phyloP scores from a whole-genome alignment of 176 grass and related monocot species.

The Aegilops bicornis region DNA sequence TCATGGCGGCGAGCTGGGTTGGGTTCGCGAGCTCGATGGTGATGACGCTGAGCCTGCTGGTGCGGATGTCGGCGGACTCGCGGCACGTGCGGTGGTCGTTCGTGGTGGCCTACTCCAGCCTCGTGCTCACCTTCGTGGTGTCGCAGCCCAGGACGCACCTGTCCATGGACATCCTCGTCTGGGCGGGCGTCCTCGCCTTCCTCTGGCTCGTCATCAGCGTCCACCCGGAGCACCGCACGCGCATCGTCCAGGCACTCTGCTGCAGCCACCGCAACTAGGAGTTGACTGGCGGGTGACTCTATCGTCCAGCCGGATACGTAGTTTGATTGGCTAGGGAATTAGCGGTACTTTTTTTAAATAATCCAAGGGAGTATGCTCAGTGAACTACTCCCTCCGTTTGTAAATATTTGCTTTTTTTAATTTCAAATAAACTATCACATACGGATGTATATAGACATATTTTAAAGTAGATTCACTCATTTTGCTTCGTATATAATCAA shows the following conservation, averaged over 20 bases:
- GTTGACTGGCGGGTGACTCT: neutral
- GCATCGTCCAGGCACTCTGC: constrained; percentile 16
- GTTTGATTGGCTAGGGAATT: neutral
- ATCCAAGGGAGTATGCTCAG: neutral
- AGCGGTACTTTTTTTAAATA: neutral
- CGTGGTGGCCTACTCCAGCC: constrained; percentile 48
- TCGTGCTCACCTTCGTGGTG: constrained; percentile 54
- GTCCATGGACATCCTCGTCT: constrained; percentile 36
- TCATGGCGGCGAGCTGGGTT: constrained; percentile 49
- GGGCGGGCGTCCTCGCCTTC: constrained; percentile 38
- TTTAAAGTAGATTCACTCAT: too few species aligned
- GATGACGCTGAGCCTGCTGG: constrained; percentile 56
- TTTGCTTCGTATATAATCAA: too few species aligned
- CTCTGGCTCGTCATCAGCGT: constrained; percentile 36
- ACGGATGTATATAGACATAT: too few species aligned
- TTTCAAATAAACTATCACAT: too few species aligned
- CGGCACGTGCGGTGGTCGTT: constrained; percentile 50
- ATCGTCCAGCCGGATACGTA: neutral
- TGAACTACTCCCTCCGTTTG: too few species aligned
- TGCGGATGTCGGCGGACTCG: constrained; percentile 33
- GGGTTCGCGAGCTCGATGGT: constrained; percentile 53
- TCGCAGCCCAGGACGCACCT: constrained; percentile 48
- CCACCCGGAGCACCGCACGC: constrained; percentile 8
- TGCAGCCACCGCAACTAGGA: neutral
- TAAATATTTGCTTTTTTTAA: too few species aligned